Conservation (phyloP, 768 basidiomycete species). For the Phanerodontia chrysosporium region DNA sequence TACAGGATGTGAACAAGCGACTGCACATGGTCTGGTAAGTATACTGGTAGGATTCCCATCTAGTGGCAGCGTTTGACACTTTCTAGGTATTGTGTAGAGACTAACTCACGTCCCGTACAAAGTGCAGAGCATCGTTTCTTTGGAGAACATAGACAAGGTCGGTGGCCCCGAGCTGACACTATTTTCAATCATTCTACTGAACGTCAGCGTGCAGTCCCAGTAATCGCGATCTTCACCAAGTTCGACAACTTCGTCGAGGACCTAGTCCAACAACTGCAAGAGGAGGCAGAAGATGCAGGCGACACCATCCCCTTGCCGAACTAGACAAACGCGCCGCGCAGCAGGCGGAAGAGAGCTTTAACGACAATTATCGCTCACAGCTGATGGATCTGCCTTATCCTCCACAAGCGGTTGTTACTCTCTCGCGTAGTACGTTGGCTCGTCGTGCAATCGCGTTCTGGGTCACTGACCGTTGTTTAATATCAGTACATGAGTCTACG, state of each 20-base stretch:
- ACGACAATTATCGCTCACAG: not conserved
- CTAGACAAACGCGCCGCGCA: not conserved
- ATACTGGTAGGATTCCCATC: too few species aligned
- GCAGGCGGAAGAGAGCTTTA: not conserved
- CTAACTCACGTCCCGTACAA: not conserved
- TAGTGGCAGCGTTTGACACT: too few species aligned
- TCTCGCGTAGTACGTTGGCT: not conserved
- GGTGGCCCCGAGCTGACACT: not conserved
- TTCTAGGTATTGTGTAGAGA: not conserved
- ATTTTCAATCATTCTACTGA: too few species aligned
- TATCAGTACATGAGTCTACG: not conserved
- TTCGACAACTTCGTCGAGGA: not conserved
- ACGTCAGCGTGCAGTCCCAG: not conserved
- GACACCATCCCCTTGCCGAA: too few species aligned
- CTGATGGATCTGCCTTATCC: not conserved
- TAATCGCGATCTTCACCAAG: not conserved
- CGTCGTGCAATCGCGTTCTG: not conserved
- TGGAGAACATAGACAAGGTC: not conserved
- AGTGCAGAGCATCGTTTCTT: not conserved
- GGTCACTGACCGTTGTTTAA: not conserved
- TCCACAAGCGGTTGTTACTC: not conserved
- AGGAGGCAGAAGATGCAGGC: not conserved
- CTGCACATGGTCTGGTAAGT: not conserved
- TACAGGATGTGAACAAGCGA: not conserved
- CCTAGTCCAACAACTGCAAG: not conserved